Base-by-base conservation (phyloP, 306 rosid species). In the Acacia confusa region DNA sequence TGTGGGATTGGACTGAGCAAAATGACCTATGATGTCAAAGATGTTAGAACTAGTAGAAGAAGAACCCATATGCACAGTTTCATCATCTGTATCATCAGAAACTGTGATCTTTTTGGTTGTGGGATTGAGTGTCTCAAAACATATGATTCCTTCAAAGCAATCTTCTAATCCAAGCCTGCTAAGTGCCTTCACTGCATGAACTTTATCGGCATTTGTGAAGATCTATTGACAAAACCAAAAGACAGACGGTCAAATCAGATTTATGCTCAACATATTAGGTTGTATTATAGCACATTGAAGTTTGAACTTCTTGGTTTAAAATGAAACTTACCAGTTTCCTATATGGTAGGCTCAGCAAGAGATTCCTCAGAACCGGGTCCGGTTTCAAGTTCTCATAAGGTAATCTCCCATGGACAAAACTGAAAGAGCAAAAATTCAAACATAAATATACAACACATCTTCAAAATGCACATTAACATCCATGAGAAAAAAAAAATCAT, bases 91-190 rank as follows among this genome's bases (percentile, higher is more conserved):
- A 82, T 92, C 97, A 81, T 88, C 98, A 66, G 97, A 92, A 22
- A 86, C 87, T 10, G 50, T 84, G 73, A 17, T 87, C 55, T 92
- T 90, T 77, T 94, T 91, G 40, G 48, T 36, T 36, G 40, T 86
- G 16, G 92, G 94, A 88, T 96, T 96, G 50, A 96, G 91, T 25
- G 98, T 96, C 87, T 96, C 99, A 87, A 96, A 96, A 88, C 99
- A 96, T 45, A 94, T 87, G 12, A 96, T 96, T 71, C 98, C 97
- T 84, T 92, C 97, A 82, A 96, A 96, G 78, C 94, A 94, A 52
- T 88, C 98, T 72, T 96, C 97, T 74, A 96, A 87, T 48, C 97
- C 99, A 81, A 96, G 97, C 86, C 86, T 91, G 74, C 83, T 88
- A 15, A 96, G 93, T 55, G 90, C 97, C 80, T 91, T 86, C 50